Conservation (phyloP, 345 rosid genomes). For the Pelargonium nanum region DNA sequence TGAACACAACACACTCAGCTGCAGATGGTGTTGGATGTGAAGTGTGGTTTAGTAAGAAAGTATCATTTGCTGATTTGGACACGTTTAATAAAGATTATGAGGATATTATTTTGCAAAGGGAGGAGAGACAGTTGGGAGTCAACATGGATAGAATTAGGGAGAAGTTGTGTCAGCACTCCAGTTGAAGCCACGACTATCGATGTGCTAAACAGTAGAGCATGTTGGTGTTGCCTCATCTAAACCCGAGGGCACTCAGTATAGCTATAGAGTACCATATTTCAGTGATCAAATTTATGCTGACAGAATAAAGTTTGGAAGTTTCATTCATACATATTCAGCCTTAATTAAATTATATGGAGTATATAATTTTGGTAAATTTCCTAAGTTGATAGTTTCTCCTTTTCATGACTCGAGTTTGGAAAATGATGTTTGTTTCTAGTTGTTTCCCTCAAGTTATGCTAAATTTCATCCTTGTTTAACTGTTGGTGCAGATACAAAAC, state of each 20-base stretch:
- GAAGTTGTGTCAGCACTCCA: neutral
- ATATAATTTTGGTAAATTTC: neutral
- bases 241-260: too few relatives aligned
- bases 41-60: neutral
- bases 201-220: too few relatives aligned
- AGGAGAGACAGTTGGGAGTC: neutral
- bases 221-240: too few relatives aligned
- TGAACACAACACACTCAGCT: too few relatives aligned
- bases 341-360: neutral
- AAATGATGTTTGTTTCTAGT: neutral
- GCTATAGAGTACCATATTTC: neutral
- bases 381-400: neutral
- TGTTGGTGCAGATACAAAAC: slow-evolving; percentile 47
- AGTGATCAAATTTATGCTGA: too few relatives aligned
- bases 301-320: neutral
- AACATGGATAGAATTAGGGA: neutral
- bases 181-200: too few relatives aligned
- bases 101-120: neutral
- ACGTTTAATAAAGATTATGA: neutral
- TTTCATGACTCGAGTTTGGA: too few relatives aligned
- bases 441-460: neutral
- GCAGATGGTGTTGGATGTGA: neutral
- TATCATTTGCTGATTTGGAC: neutral
- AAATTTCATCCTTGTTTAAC: neutral
- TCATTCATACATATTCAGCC: neutral